Evolutionary conservation across 2,329 filamentous ascomycete species (phyloP).

Genomic region (Leptoxyphium fumago): DNA sequence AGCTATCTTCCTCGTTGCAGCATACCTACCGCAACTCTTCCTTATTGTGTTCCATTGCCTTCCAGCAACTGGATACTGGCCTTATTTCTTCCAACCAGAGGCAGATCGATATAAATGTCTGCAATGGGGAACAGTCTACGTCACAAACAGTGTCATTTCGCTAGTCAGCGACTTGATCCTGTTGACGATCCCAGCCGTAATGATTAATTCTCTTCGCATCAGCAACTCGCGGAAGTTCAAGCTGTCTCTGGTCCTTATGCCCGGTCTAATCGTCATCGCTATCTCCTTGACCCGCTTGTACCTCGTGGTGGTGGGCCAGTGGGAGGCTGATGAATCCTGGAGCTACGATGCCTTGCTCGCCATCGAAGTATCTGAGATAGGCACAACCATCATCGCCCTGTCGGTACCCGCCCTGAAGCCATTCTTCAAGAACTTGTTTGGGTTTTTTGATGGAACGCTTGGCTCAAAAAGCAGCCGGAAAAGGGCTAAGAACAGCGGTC

Average conservation of each 20-base stretch:
- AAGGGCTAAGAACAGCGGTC: too few relatives aligned
- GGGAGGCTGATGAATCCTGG: conserved; percentile 33
- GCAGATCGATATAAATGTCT: too few relatives aligned
- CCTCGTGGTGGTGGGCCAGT: conserved; percentile 35
- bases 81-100: too few relatives aligned
- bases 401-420: conserved; percentile 38
- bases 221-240: conserved; percentile 31
- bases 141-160: too few relatives aligned
- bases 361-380: conserved; percentile 37
- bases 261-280: conserved; percentile 34
- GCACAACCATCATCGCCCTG: conserved; percentile 35
- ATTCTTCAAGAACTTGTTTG: conserved; percentile 8
- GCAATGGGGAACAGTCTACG: too few relatives aligned
- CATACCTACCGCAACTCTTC: too few relatives aligned
- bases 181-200: conserved; percentile 35
- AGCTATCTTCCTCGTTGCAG: too few relatives aligned
- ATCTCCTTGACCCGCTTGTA: conserved; percentile 35
- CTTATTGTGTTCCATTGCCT: too few relatives aligned
- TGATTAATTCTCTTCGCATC: conserved; percentile 33
- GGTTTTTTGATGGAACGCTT: conserved; percentile 1
- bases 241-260: conserved; percentile 33
- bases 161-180: conserved; percentile 32
- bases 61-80: too few relatives aligned
- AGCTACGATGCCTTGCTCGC: conserved; percentile 36
- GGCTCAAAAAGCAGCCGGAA: too few relatives aligned